Base-by-base conservation (phyloP, 2,329 filamentous ascomycete species). In the Furcasterigmium sp. region DNA sequence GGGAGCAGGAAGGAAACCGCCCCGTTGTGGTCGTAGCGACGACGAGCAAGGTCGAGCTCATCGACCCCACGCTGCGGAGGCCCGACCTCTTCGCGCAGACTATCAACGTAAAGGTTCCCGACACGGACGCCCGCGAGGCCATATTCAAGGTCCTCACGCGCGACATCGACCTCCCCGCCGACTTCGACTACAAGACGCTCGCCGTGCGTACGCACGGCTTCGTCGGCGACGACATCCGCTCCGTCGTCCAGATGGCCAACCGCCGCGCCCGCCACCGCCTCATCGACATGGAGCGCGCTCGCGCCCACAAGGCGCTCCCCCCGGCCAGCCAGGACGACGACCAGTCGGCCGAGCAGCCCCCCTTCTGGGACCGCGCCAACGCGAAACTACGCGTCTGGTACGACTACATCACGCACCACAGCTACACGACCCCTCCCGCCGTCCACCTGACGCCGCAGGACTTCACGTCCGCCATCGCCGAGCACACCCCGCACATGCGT, bases 171-270 rank as follows among this genome's bases (percentile, higher is more conserved):
- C 61, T 95, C 8, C 72, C 79, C 1, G 72, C 77, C 4, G 82
- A 90, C 47, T 78, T 97, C 17, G 80, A 95, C 57, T 86, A 91
- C 52, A 67, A 68, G 20, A 68, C 76, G 14, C 70, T 98, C 4
- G 90, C 91, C 6, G 91, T 87, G 55, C 74, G 84, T 53, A 97
- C 91, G 0, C 88, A 93, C 6, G 93, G 93, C 2, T 98, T 93
- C 53, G 91, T 98, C 1, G 91, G 91, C 10, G 87, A 88, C 6
- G 93, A 98, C 68, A 69, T 98, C 4, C 81, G 86, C 49, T 84
- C 71, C 46, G 66, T 83, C n/a, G 67, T 78, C 37, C 67, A 65
- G 2, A 53, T 63, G 2, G 76, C 75, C 3, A 61, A 65, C 18
- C 58, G 70, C 36, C 54, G 56, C 14, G 56, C 65, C 7, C 50